Evolutionary conservation across 306 rosid genomes (phyloP).

Genomic region (Acmispon strigosus): DNA sequence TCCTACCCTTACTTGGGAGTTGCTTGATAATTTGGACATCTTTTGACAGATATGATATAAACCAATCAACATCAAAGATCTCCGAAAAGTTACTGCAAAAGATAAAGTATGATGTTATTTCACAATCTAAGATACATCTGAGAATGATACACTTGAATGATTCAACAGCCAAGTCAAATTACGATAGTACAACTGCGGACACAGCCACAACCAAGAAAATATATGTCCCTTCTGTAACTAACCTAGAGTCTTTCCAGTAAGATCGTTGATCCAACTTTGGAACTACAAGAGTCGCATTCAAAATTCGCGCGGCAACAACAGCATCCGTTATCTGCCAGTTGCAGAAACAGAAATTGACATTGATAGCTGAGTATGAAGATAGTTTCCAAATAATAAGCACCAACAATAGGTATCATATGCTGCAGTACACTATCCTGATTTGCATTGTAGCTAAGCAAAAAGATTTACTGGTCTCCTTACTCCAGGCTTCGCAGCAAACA

Average conservation of each 20-base stretch:
- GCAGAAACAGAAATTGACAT: constrained; percentile 19
- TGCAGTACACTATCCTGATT: neutral
- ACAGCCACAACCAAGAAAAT: neutral
- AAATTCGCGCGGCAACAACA: constrained; percentile 89
- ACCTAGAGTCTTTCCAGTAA: constrained; percentile 98
- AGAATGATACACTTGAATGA: neutral
- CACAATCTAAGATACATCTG: neutral
- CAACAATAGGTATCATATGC: constrained; percentile 1
- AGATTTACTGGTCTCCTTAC: neutral
- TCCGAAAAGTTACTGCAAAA: constrained; percentile 89
- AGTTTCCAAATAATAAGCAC: constrained; percentile 13
- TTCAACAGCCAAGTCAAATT: neutral
- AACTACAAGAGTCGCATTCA: constrained; percentile 92
- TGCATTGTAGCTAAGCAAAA: neutral
- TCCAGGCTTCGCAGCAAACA: constrained; percentile 13
- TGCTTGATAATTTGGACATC: constrained; percentile 86
- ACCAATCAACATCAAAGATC: constrained; percentile 88
- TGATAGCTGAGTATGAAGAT: constrained; percentile 8
- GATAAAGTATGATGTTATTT: constrained; percentile 23
- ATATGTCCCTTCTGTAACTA: constrained; percentile 19
- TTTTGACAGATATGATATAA: constrained; percentile 61
- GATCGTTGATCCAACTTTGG: constrained; percentile 93
- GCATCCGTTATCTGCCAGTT: constrained; percentile 90
- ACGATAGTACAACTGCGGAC: neutral
- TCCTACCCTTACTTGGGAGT: constrained; percentile 70